phyloP scores from a whole-genome alignment of 176 grass and related monocot species.

The Saccharum spontaneum region DNA sequence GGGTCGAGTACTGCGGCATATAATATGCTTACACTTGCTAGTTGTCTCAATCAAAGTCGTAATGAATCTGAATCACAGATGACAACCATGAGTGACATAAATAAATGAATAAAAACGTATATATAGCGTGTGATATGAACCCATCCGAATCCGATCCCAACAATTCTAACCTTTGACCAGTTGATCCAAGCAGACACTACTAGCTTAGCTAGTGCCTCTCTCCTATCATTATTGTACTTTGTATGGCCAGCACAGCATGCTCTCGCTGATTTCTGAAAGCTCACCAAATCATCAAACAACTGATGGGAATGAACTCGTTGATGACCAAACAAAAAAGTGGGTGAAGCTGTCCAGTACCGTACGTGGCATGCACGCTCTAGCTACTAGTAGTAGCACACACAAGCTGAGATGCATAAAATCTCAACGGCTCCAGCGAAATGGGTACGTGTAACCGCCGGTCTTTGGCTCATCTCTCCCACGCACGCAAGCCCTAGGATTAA shows the following conservation, averaged over 20 bases:
- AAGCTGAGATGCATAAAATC: not conserved
- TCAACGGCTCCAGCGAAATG: not conserved
- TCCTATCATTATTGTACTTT: not conserved
- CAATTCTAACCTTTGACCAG: not conserved
- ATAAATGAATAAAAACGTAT: too few relatives aligned
- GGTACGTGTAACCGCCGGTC: not conserved
- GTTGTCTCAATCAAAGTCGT: not conserved
- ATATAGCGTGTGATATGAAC: not conserved
- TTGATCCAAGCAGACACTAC: not conserved
- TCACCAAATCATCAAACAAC: not conserved
- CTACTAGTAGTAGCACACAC: not conserved
- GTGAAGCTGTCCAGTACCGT: not conserved
- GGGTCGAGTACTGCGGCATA: too few relatives aligned
- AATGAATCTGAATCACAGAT: not conserved
- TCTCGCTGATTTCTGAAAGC: not conserved
- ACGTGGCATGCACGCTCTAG: not conserved
- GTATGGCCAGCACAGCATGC: not conserved
- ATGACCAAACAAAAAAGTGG: not conserved
- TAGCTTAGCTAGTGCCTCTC: not conserved
- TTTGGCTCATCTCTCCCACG: not conserved
- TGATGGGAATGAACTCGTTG: not conserved
- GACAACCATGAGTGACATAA: not conserved
- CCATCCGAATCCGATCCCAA: not conserved
- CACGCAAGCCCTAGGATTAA: slow-evolving; percentile 1
- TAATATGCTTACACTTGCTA: not conserved